Percentiles rank a stretch among this genome's conserved stretches.
Evolutionary conservation across 2,329 filamentous ascomycete genomes (phyloP).

Genomic region (Colletotrichum sansevieriae): DNA sequence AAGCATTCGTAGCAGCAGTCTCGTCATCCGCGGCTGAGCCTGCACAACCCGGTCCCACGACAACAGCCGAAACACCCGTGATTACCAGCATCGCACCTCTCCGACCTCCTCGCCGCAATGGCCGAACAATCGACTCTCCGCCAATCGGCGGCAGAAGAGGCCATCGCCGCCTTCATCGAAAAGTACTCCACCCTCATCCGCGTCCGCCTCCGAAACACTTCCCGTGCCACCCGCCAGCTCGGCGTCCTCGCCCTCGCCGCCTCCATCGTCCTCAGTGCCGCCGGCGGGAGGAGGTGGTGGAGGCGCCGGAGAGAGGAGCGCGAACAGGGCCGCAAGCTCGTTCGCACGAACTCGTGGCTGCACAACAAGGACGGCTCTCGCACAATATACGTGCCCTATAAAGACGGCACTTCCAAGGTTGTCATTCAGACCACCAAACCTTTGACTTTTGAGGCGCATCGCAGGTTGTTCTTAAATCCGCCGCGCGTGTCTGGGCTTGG

Average conservation of each 20-base stretch:
- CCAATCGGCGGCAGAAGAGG: constrained; percentile 73
- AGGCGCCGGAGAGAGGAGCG: constrained; percentile 79
- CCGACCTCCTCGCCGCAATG: constrained; percentile 22
- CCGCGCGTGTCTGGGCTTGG: constrained; percentile 84
- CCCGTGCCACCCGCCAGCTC: constrained; percentile 78
- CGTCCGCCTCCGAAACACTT: constrained; percentile 71
- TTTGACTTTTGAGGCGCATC: constrained; percentile 95
- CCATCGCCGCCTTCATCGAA: constrained; percentile 73
- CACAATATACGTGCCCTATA: constrained; percentile 95
- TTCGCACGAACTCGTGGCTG: constrained; percentile 92
- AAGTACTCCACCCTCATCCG: constrained; percentile 69
- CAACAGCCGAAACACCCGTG: constrained; percentile 1
- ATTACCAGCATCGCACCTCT: constrained; percentile 66
- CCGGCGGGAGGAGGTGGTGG: constrained; percentile 85
- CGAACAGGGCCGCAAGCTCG: constrained; percentile 83
- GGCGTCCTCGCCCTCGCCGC: constrained; percentile 81
- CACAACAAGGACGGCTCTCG: constrained; percentile 94
- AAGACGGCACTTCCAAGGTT: constrained; percentile 88
- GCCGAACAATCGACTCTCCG: constrained; percentile 84
- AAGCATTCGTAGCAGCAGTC: constrained; percentile 30
- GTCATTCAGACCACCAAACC: constrained; percentile 90
- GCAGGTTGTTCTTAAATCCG: constrained; percentile 91
- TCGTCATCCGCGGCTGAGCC: constrained; percentile 30
- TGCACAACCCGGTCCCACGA: constrained; percentile 34
- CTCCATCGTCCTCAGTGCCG: constrained; percentile 83